phyloP scores from a whole-genome alignment of 108 stramenopile genomes.

The Skeletonema costatum region DNA sequence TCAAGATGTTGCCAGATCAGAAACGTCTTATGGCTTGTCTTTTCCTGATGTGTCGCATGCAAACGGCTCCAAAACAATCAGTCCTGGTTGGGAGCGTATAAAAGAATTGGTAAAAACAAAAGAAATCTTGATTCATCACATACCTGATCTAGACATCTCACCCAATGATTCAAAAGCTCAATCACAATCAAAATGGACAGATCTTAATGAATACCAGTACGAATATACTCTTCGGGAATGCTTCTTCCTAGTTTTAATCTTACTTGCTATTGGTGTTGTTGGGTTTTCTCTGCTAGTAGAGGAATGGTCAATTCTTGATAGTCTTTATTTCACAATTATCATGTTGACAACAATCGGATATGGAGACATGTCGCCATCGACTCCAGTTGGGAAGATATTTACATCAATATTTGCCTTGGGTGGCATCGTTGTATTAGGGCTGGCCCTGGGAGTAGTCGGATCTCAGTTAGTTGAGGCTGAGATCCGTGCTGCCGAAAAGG shows the following conservation, averaged over 20 bases:
- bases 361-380: constrained; percentile 53
- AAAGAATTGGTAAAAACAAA: not conserved
- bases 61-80: not conserved
- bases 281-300: not conserved
- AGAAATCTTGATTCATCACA: not conserved
- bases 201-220: not conserved
- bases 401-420: constrained; percentile 51
- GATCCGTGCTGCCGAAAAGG: constrained; percentile 14
- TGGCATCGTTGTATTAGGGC: constrained; percentile 52
- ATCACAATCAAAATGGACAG: not conserved
- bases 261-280: not conserved
- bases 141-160: not conserved
- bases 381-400: constrained; percentile 39
- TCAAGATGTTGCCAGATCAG: not conserved
- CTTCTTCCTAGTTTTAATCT: not conserved
- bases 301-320: constrained; percentile 40
- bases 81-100: not conserved
- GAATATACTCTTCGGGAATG: not conserved
- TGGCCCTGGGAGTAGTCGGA: constrained; percentile 46
- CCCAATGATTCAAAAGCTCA: not conserved
- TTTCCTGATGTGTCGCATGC: not conserved
- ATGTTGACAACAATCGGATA: constrained; percentile 76
- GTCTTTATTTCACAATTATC: constrained; percentile 59
- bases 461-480: constrained; percentile 43
- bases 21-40: not conserved